A percentile compares a stretch with the other conserved stretches of the same genome.
These are phyloP conservation scores for Cetradonia linearis DNA, from an alignment of 495 filamentous ascomycete species.

Conservation along the genomic window DNA sequence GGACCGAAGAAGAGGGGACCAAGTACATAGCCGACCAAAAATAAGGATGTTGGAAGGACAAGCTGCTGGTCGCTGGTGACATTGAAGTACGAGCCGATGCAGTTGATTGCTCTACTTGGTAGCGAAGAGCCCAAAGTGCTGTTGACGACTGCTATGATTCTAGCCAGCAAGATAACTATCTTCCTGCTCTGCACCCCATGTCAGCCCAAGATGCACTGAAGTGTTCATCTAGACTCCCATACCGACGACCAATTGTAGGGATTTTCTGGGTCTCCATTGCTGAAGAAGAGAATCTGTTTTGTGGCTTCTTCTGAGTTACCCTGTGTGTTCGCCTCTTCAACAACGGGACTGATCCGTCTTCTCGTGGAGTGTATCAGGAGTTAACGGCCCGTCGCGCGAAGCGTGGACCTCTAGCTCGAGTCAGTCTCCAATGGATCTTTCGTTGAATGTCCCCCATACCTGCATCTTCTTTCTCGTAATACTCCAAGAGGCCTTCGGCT, in stretches of 20 bases:
- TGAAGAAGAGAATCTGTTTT: constrained; percentile 40
- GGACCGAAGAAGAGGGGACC: constrained; percentile 60
- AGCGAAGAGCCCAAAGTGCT: constrained; percentile 62
- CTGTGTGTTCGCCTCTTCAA: neutral
- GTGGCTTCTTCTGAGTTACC: constrained; percentile 18
- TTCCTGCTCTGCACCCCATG: constrained; percentile 40
- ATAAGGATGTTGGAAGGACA: constrained; percentile 69
- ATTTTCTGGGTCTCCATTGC: constrained; percentile 41
- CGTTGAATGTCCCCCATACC: neutral
- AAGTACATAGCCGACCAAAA: constrained; percentile 58
- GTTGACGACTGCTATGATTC: constrained; percentile 59
- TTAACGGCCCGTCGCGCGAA: neutral
- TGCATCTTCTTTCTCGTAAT: neutral
- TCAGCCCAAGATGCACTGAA: neutral
- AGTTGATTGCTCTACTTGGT: constrained; percentile 51
- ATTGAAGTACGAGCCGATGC: constrained; percentile 47
- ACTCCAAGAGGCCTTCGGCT: neutral
- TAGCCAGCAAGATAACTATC: constrained; percentile 41
- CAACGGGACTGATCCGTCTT: neutral
- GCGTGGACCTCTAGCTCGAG: neutral
- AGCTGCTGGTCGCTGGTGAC: constrained; percentile 45
- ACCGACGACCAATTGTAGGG: constrained; percentile 47
- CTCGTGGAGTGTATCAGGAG: neutral
- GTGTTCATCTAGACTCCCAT: neutral
- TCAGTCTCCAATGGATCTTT: neutral